A percentile compares a stretch with the other conserved stretches of the same genome.
phyloP scores from a whole-genome alignment of 1,139 yeast species.

The Arxiozyma heterogenica region DNA sequence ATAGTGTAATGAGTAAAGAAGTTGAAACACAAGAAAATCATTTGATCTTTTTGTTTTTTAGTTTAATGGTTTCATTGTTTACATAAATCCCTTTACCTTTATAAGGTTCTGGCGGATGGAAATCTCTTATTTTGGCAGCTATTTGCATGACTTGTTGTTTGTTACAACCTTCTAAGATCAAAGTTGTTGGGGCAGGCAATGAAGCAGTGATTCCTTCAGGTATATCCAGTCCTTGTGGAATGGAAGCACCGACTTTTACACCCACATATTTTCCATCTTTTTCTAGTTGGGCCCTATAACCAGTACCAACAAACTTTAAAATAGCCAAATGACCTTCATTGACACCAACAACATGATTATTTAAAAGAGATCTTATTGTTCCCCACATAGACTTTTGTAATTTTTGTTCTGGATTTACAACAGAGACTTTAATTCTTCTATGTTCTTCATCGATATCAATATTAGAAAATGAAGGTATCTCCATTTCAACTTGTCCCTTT shows the following conservation, averaged over 20 bases:
- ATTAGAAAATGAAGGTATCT: constrained; percentile 57
- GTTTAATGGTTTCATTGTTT: constrained; percentile 79
- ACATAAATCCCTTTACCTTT: constrained; percentile 97
- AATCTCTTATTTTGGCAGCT: constrained; percentile 80
- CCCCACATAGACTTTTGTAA: constrained; percentile 93
- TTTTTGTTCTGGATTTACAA: constrained; percentile 42
- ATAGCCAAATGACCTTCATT: constrained; percentile 88
- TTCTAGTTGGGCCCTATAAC: constrained; percentile 71
- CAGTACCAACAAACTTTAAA: constrained; percentile 90
- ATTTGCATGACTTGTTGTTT: constrained; percentile 80
- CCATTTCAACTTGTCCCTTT: constrained; percentile 54
- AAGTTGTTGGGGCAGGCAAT: constrained; percentile 81
- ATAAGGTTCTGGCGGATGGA: constrained; percentile 95
- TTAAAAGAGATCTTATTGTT: constrained; percentile 69
- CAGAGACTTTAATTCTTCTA: constrained; percentile 38
- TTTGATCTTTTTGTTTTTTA: constrained; percentile 90
- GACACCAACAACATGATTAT: constrained; percentile 76
- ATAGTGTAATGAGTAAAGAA: neutral
- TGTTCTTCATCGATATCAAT: constrained; percentile 35
- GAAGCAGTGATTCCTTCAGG: constrained; percentile 70
- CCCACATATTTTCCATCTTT: constrained; percentile 54
- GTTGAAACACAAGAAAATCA: constrained; percentile 26
- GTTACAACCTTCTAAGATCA: constrained; percentile 78
- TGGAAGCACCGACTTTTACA: constrained; percentile 80
- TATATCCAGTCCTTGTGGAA: constrained; percentile 52